phyloP scores from a whole-genome alignment of 2,329 filamentous ascomycete species.

The Aspergillus sp. region DNA sequence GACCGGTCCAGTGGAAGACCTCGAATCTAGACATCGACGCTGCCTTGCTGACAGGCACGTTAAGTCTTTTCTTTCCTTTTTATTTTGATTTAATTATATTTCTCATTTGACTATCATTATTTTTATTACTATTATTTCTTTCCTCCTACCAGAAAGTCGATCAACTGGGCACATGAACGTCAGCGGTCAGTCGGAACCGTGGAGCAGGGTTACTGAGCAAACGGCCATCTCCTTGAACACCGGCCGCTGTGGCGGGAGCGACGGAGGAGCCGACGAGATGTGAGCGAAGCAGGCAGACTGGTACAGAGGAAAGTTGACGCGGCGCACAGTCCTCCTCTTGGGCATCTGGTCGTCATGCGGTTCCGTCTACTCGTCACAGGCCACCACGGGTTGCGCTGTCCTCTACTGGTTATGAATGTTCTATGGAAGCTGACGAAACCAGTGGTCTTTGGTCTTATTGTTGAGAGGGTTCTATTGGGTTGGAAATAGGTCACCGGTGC shows the following conservation, averaged over 20 bases:
- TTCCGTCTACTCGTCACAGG: slow-evolving; percentile 22
- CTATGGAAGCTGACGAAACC: slow-evolving; percentile 20
- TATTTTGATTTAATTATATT: too few relatives aligned
- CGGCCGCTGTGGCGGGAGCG: not conserved
- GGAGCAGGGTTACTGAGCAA: not conserved
- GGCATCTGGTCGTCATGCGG: slow-evolving; percentile 15
- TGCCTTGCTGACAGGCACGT: not conserved
- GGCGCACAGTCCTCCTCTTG: slow-evolving; percentile 27
- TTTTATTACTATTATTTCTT: too few relatives aligned
- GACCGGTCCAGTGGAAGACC: not conserved
- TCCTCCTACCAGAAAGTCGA: not conserved
- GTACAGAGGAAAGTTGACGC: slow-evolving; percentile 6
- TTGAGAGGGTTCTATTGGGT: slow-evolving; percentile 1
- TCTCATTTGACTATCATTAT: too few relatives aligned
- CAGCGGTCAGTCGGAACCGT: not conserved
- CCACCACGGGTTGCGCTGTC: slow-evolving; percentile 19
- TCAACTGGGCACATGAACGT: not conserved
- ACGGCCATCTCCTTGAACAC: not conserved
- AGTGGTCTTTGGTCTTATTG: not conserved
- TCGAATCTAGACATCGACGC: not conserved
- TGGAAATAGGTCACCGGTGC: not conserved
- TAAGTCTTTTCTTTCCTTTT: too few relatives aligned
- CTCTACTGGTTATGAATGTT: slow-evolving; percentile 15
- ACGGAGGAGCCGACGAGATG: not conserved
- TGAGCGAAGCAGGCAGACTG: not conserved